phyloP scores from a whole-genome alignment of 495 filamentous ascomycete species.

The Peziza echinospora region DNA sequence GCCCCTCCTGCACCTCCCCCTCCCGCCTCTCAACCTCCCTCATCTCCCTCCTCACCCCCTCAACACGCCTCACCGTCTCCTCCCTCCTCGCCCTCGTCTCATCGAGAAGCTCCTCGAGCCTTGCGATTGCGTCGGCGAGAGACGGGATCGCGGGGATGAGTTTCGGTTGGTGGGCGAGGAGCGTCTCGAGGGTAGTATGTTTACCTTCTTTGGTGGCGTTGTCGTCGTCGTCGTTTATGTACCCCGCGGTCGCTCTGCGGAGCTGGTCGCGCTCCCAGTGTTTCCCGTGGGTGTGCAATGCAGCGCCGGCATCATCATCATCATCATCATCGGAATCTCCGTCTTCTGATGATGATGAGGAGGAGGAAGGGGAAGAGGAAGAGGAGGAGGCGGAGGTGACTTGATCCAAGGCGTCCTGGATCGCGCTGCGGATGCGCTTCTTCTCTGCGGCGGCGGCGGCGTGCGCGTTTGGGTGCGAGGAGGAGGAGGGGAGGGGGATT shows the following conservation, averaged over 20 bases:
- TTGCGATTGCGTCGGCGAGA: not conserved
- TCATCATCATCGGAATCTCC: not conserved
- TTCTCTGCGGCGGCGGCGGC: not conserved
- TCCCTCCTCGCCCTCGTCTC: slow-evolving; percentile 8
- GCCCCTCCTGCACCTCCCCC: slow-evolving; percentile 2
- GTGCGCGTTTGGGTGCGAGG: not conserved
- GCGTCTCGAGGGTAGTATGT: not conserved
- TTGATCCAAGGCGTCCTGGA: not conserved
- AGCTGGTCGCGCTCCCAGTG: not conserved
- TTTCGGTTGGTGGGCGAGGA: not conserved
- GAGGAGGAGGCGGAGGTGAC: not conserved
- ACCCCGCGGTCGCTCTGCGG: not conserved
- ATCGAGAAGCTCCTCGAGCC: slow-evolving; percentile 18
- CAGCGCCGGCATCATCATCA: not conserved
- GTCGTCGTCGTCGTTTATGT: not conserved
- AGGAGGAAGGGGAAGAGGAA: not conserved
- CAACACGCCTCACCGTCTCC: slow-evolving; percentile 11
- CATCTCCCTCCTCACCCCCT: slow-evolving; percentile 7
- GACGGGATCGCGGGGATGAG: not conserved
- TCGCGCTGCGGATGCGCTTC: not conserved
- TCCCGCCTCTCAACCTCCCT: slow-evolving; percentile 11
- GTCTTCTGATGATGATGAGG: no score
- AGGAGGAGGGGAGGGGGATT: not conserved
- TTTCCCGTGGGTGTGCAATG: slow-evolving; percentile 7
- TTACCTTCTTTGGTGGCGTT: no score